Conservation (phyloP, 768 basidiomycete species). For the Lentinula aciculospora region DNA sequence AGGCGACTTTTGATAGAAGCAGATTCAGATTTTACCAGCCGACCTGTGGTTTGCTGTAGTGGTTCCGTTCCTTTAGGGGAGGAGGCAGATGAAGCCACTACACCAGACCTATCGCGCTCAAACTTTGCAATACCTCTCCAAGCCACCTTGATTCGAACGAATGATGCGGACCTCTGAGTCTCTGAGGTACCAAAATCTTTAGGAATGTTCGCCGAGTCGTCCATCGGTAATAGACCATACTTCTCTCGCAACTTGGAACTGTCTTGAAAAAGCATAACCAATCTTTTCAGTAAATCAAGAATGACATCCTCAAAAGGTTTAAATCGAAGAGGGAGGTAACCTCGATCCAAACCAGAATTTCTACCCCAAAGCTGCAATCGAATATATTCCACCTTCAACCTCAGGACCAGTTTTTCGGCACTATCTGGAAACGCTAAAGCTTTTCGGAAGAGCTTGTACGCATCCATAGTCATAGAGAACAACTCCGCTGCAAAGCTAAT, state of each 20-base stretch:
- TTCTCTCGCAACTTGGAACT: neutral
- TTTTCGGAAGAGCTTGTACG: conserved; percentile 2
- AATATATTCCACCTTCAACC: conserved; percentile 7
- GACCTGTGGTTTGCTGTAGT: neutral
- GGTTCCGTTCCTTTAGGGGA: neutral
- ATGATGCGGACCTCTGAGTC: neutral
- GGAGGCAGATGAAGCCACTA: neutral
- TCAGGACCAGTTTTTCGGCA: conserved; percentile 7
- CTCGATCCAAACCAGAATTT: conserved; percentile 8
- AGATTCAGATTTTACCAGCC: too few relatives aligned
- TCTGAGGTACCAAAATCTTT: neutral
- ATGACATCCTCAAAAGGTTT: conserved; percentile 6
- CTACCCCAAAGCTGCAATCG: conserved; percentile 9
- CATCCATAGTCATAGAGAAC: neutral
- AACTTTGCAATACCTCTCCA: neutral
- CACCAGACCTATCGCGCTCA: neutral
- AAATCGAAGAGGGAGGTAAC: neutral
- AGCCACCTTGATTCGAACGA: neutral
- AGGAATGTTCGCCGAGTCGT: neutral
- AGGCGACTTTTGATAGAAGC: neutral
- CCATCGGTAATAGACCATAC: neutral
- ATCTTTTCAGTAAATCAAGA: conserved; percentile 2
- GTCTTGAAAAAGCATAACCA: neutral
- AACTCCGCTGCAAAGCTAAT: neutral
- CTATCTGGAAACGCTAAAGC: conserved; percentile 7